Evolutionary conservation across 306 rosid genomes (phyloP), one percentile per base, ranked within the genome.

Genomic region (Nissolia schottii): DNA sequence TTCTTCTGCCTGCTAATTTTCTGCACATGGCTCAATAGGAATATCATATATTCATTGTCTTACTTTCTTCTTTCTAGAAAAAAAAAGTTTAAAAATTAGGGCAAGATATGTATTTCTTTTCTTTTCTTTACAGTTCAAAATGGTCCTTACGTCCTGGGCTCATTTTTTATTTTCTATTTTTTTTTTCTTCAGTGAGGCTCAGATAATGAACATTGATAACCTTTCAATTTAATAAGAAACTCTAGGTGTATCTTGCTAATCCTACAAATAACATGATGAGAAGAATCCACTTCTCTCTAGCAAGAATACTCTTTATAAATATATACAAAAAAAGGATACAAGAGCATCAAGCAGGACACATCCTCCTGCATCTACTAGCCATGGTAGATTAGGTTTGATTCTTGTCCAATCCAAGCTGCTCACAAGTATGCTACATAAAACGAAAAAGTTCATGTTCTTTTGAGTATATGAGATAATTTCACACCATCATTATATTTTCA

Each of bases 281-380:
- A 31, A 65, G 60, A 58, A 74, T 56, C 54, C 40, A 38, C 13
- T 64, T 74, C 29, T 68, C 74, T 56, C 69, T 48, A 12, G 34
- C 59, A 75, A 64, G 76, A 69, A 56, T 18, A 74, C 20, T 75
- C 23, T 53, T 46, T 23, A 51, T 29, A 81, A 49, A 59, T 40
- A 62, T 22, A 1, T 35, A 66, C 15, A 34, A 66, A 18, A 50
- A 31, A 84, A 85, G 96, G 98, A 90, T 92, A 92, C 96, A 5
- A 88, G 82, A 75, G 50, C 43, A 75, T 92, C 98, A 28, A 92
- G 96, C 55, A 92, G 66, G 75, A 92, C 85, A 34, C 98, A 92
- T 76, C 95, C 96, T 80, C 77, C 84, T 11, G 98, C 95, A 67
- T 92, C 98, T 62, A 86, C 98, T 13, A 92, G 86, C 98, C 98